Percentiles rank a stretch among this genome's conserved stretches.
Evolutionary conservation across 2,329 filamentous ascomycete species (phyloP).

Genomic region (Pseudocercospora eumusae): DNA sequence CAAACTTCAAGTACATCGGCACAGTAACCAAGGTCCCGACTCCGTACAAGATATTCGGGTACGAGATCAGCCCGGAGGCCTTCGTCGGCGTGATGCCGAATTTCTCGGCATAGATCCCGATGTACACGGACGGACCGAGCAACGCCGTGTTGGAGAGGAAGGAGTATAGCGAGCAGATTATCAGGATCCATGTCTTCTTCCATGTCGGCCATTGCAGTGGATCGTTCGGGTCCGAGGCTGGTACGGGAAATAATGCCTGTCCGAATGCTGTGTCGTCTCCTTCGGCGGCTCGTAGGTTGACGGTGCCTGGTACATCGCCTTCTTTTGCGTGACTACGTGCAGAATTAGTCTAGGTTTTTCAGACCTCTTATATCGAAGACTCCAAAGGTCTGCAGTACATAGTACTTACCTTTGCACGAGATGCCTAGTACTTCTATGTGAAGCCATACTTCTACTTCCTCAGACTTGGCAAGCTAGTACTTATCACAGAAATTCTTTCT

Average conservation of each 20-base stretch:
- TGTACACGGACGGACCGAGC: conserved; percentile 59
- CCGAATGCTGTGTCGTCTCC: conserved; percentile 61
- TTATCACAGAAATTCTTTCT: not conserved
- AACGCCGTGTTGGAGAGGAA: conserved; percentile 61
- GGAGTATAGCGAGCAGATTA: conserved; percentile 58
- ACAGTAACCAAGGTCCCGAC: conserved; percentile 60
- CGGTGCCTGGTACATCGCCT: conserved; percentile 59
- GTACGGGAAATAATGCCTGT: conserved; percentile 62
- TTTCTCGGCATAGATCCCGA: conserved; percentile 55
- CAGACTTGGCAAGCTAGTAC: too few species aligned
- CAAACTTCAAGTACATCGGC: conserved; percentile 57
- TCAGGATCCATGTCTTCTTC: conserved; percentile 60
- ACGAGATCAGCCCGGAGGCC: conserved; percentile 60
- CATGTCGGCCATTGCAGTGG: conserved; percentile 55
- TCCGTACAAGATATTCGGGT: conserved; percentile 62
- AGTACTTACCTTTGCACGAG: not conserved
- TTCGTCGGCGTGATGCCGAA: conserved; percentile 55
- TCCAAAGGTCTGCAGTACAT: not conserved
- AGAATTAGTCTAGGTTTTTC: not conserved
- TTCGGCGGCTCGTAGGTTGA: conserved; percentile 56
- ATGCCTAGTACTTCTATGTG: not conserved
- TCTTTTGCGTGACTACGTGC: conserved; percentile 56
- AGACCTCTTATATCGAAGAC: not conserved
- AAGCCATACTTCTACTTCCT: not conserved
- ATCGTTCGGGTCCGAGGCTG: conserved; percentile 63